A percentile compares a stretch with the other conserved stretches of the same genome.
These are phyloP conservation scores for Colletotrichum shisoi DNA, from an alignment of 2,329 filamentous ascomycete species.

Conservation along the genomic window DNA sequence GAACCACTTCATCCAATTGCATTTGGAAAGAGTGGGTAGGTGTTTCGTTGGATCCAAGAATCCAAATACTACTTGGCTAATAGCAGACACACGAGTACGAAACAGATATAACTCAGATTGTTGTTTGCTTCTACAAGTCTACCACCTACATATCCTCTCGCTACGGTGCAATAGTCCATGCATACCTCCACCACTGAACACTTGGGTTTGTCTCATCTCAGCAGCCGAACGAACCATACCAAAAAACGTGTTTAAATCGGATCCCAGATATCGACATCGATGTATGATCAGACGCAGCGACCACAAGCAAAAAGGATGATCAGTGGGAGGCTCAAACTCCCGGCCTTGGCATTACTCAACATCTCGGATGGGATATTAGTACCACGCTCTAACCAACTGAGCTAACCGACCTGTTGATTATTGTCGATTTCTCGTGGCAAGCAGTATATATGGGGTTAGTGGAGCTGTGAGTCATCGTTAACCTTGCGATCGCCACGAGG, in stretches of 20 bases:
- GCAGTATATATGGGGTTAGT: neutral
- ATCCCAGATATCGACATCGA: no score
- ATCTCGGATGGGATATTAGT: slow-evolving; percentile 35
- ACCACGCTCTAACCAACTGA: slow-evolving; percentile 40
- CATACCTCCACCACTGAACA: no score
- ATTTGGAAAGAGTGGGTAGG: no score
- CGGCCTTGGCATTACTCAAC: slow-evolving; percentile 37
- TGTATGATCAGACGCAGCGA: no score
- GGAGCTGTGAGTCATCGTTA: slow-evolving; percentile 17
- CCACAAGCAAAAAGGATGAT: slow-evolving; percentile 13
- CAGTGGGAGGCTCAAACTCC: slow-evolving; percentile 40
- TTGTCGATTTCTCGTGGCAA: fast-evolving
- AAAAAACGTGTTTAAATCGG: neutral
- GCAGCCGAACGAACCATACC: neutral
- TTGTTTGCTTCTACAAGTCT: no score
- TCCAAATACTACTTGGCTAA: no score
- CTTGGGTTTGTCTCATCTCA: neutral
- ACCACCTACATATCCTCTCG: no score
- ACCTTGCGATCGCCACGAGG: neutral
- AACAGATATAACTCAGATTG: no score
- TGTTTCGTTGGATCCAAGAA: no score
- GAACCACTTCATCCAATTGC: no score
- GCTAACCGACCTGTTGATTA: slow-evolving; percentile 33
- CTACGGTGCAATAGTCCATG: no score
- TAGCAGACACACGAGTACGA: no score